phyloP scores from a whole-genome alignment of 2,329 filamentous ascomycete genomes.

The Pseudogymnoascus sp. region DNA sequence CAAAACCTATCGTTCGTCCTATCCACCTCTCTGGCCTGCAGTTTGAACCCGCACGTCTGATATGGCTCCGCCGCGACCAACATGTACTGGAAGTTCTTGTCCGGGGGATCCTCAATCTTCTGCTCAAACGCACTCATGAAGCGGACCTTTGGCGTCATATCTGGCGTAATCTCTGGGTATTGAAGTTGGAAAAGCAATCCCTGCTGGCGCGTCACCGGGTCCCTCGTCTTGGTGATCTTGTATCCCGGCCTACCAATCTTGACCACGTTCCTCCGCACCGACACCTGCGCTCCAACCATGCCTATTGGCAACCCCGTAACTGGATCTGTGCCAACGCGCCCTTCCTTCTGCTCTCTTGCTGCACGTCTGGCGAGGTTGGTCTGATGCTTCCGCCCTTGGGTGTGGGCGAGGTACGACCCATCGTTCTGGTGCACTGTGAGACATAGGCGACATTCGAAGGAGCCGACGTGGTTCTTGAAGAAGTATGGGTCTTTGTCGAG shows the following conservation, averaged over 20 bases:
- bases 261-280: conserved; percentile 71
- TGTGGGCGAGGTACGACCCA: conserved; percentile 96
- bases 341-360: conserved; percentile 90
- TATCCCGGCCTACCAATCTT: conserved; percentile 96
- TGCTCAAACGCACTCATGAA: conserved; percentile 99
- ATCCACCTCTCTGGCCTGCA: conserved; percentile 89
- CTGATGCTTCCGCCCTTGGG: conserved; percentile 97
- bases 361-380: conserved; percentile 94
- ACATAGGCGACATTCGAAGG: conserved; percentile 94
- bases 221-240: conserved; percentile 93
- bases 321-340: conserved; percentile 57
- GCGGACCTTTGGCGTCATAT: conserved; percentile 71
- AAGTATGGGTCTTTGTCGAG: conserved; percentile 99
- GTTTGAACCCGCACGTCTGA: conserved; percentile 94
- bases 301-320: conserved; percentile 64
- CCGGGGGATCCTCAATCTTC: conserved; percentile 82
- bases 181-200: conserved; percentile 93
- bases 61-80: conserved; percentile 95
- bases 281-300: conserved; percentile 55
- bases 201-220: conserved; percentile 79
- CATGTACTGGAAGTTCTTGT: conserved; percentile 91
- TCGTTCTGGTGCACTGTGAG: conserved; percentile 98
- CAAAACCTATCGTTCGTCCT: conserved; percentile 81
- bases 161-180: conserved; percentile 79
- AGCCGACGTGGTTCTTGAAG: conserved; percentile 98